These are phyloP conservation scores for Xylariaceae sp. DNA, from an alignment of 2,329 filamentous ascomycete genomes.

Conservation along the genomic window DNA sequence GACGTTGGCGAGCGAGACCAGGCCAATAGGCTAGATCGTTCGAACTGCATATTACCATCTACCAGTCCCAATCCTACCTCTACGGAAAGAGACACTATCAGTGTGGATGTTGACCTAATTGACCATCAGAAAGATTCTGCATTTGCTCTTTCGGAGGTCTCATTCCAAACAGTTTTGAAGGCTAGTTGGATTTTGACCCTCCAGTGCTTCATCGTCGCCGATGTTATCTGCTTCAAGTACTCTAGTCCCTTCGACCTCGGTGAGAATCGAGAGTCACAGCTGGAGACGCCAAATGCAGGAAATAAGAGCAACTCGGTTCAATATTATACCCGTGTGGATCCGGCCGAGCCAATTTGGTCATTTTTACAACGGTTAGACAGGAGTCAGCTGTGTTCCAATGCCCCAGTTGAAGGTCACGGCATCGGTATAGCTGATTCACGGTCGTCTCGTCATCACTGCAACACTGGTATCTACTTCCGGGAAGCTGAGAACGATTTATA, in stretches of 20 bases:
- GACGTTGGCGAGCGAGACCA: constrained; percentile 20
- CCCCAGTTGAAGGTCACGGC: constrained; percentile 14
- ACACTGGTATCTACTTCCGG: constrained; percentile 24
- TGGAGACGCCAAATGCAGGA: not conserved
- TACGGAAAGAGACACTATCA: constrained; percentile 16
- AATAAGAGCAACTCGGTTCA: constrained; percentile 10
- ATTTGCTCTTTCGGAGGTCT: not conserved
- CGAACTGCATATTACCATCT: constrained; percentile 25
- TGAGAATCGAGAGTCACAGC: not conserved
- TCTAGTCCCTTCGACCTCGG: not conserved
- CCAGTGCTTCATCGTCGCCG: constrained; percentile 30
- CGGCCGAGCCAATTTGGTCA: constrained; percentile 17
- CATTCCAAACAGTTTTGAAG: constrained; percentile 21
- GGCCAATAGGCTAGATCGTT: constrained; percentile 23
- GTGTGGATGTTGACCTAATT: constrained; percentile 16
- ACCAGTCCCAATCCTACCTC: constrained; percentile 10
- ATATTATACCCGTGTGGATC: constrained; percentile 27
- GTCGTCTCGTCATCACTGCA: constrained; percentile 28
- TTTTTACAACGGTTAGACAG: constrained; percentile 24
- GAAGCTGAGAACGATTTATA: constrained; percentile 1
- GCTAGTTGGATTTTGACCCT: constrained; percentile 28
- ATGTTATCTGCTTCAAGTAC: constrained; percentile 30
- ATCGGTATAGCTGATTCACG: constrained; percentile 22
- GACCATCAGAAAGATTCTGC: constrained; percentile 9
- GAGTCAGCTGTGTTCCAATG: constrained; percentile 5